Evolutionary conservation across 352 stramenopile species (phyloP).

Genomic region (Phytophthora megakarya): DNA sequence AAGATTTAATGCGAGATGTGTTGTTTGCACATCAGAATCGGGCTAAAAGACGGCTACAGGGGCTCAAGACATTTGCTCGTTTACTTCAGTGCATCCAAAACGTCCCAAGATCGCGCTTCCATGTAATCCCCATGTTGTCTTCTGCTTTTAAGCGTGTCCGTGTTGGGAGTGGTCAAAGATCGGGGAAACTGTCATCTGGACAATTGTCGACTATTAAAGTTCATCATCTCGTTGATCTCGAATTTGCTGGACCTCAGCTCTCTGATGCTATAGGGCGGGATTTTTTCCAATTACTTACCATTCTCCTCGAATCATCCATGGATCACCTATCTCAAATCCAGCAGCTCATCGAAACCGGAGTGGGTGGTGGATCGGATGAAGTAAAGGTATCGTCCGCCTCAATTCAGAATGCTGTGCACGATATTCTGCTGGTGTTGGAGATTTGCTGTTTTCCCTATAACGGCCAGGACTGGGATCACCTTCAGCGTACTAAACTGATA

Average conservation of each 20-base stretch:
- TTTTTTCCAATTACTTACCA: conserved; percentile 70
- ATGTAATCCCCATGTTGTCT: conserved; percentile 78
- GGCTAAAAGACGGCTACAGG: conserved; percentile 55
- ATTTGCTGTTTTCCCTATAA: conserved; percentile 79
- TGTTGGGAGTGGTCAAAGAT: neutral
- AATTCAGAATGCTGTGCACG: conserved; percentile 63
- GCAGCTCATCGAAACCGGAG: conserved; percentile 32
- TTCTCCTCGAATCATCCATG: conserved; percentile 54
- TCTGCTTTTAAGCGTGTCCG: conserved; percentile 71
- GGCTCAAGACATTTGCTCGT: conserved; percentile 68
- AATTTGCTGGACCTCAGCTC: conserved; percentile 61
- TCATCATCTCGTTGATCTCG: conserved; percentile 75
- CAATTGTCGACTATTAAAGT: conserved; percentile 57
- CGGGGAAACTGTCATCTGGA: conserved; percentile 3
- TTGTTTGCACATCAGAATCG: conserved; percentile 58
- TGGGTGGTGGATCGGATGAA: conserved; percentile 5
- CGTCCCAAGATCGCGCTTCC: conserved; percentile 65
- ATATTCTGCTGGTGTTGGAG: conserved; percentile 79
- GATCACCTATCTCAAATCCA: conserved; percentile 47
- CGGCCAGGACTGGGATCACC: conserved; percentile 60
- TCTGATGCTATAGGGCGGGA: conserved; percentile 52
- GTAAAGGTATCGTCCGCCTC: conserved; percentile 24
- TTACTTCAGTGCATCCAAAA: conserved; percentile 56
- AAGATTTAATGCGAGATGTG: conserved; percentile 55
- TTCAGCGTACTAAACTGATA: conserved; percentile 66